Conservation (phyloP, 2,329 filamentous ascomycete species). For the Thielaviopsis musarum region DNA sequence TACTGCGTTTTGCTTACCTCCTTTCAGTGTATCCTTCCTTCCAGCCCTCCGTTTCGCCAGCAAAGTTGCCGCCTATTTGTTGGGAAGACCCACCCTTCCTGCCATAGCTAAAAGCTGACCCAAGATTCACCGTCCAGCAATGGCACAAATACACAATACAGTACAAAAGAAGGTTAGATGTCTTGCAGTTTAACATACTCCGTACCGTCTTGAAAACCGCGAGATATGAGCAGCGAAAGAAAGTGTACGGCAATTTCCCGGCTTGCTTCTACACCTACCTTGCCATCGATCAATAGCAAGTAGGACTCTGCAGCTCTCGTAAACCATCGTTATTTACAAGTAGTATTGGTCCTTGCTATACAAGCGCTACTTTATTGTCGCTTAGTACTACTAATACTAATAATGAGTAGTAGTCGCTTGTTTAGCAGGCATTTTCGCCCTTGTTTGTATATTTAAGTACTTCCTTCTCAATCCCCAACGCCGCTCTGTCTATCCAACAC, state of each 20-base stretch:
- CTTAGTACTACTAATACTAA: background rate
- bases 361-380: background rate
- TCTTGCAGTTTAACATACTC: background rate
- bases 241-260: background rate
- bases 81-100: background rate
- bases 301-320: no score
- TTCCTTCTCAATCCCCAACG: slow-evolving; percentile 4
- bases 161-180: no score
- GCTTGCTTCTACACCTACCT: no score
- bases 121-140: background rate
- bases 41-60: background rate
- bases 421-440: background rate
- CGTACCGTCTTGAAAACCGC: background rate
- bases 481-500: background rate
- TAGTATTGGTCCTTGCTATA: no score
- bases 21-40: background rate
- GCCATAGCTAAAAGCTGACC: background rate
- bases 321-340: no score
- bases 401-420: background rate
- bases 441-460: background rate
- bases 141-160: no score
- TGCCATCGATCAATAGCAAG: no score
- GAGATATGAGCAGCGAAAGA: background rate
- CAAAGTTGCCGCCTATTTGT: background rate
- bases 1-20: background rate